Percentiles rank a stretch among this genome's conserved stretches.
Conservation (phyloP, 129 eudicot species). For the Lactuca sativa region DNA sequence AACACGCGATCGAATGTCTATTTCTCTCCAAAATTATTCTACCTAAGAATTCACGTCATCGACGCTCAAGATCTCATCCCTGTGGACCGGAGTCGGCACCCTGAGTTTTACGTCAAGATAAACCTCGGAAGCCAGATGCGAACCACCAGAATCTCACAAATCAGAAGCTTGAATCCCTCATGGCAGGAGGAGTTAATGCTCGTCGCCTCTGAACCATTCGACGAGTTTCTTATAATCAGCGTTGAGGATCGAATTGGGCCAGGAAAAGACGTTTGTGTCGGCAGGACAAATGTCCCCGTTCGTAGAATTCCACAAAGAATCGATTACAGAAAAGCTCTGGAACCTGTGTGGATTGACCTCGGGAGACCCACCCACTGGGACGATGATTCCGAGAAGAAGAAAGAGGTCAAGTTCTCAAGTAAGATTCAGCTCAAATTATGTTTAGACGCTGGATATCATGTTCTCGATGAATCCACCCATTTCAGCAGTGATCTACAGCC, state of each 20-base stretch:
- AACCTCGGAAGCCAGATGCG: constrained; percentile 61
- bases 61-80: constrained; percentile 92
- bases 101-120: constrained; percentile 50
- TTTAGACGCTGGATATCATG: constrained; percentile 85
- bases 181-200: constrained; percentile 94
- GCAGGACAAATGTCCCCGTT: constrained; percentile 58
- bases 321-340: constrained; percentile 50
- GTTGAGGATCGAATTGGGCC: constrained; percentile 75
- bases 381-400: constrained; percentile 63
- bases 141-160: constrained; percentile 51
- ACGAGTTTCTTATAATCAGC: constrained; percentile 55
- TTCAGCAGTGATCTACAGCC: constrained; percentile 93
- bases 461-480: constrained; percentile 80
- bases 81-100: constrained; percentile 44
- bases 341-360: constrained; percentile 59
- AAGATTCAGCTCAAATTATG: constrained; percentile 64
- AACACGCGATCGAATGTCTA: constrained; percentile 83
- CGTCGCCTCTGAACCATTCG: constrained; percentile 84
- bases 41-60: constrained; percentile 69
- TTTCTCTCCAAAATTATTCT: constrained; percentile 74
- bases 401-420: constrained; percentile 70
- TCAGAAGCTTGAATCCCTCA: constrained; percentile 46
- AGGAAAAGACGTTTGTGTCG: constrained; percentile 62
- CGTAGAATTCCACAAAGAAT: constrained; percentile 45
- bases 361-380: constrained; percentile 51